Conservation (phyloP, 176 grass and related monocot species). For the Lolium multiflorum region DNA sequence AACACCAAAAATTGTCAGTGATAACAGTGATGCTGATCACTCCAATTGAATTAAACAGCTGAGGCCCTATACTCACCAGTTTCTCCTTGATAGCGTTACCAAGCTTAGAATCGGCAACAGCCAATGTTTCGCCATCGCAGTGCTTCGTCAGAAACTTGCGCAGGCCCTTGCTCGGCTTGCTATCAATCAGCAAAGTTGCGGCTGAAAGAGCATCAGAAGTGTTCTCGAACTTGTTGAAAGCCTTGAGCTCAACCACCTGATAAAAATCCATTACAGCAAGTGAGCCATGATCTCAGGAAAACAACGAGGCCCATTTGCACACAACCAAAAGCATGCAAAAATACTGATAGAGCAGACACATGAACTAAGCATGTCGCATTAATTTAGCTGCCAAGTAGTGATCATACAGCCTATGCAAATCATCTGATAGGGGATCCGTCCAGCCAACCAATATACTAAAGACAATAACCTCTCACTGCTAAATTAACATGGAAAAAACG, state of each 20-base stretch:
- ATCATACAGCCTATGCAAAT: background rate
- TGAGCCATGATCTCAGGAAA: background rate
- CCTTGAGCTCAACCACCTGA: conserved; percentile 95
- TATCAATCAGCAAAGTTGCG: conserved; percentile 81
- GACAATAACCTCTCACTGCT: too few relatives aligned
- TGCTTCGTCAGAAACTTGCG: conserved; percentile 83
- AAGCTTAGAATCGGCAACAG: conserved; percentile 90
- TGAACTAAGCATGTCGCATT: background rate
- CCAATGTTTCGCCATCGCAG: conserved; percentile 85
- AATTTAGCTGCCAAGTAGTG: background rate
- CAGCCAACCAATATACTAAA: background rate
- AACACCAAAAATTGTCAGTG: background rate
- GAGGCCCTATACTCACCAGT: conserved; percentile 48
- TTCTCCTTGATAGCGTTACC: conserved; percentile 92
- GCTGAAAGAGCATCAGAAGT: conserved; percentile 87
- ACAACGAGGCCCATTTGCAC: background rate
- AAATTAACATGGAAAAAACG: background rate
- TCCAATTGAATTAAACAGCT: background rate
- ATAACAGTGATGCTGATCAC: background rate
- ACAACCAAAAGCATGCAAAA: background rate
- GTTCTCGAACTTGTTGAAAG: conserved; percentile 97
- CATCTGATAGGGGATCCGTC: background rate
- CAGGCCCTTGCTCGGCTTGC: conserved; percentile 91
- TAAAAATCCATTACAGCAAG: conserved; percentile 10
- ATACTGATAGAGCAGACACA: background rate